Base-by-base conservation (phyloP, 2,329 filamentous ascomycete genomes). In the Dactylellina drechsleri region DNA sequence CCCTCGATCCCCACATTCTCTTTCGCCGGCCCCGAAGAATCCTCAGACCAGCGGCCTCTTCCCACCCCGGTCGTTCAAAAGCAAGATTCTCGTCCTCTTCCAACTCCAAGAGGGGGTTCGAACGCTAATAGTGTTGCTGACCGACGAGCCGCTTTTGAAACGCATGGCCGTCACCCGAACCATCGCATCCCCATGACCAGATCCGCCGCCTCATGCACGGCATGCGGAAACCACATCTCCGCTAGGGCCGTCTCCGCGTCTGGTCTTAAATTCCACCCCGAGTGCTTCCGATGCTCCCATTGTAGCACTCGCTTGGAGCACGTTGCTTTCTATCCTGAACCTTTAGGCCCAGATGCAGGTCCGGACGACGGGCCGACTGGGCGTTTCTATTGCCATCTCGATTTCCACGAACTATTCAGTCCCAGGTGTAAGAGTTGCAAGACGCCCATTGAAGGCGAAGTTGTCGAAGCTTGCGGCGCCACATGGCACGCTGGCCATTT, bases 401-500 rank as follows among this genome's bases (percentile, higher is more conserved):
- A 99, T 84, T 99, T 93, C 87, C 95, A 99, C 82, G 95, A 99
- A 83, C 85, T 91, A 64, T 99, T 92, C 82, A 93, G 91, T 36
- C 95, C 95, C 3, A 89, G 92, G 49, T 99, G 95, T 86, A 95
- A 95, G 83, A 93, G 92, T 82, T 99, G 95, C 87, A 93, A 91
- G 82, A 99, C 95, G 6, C 94, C 95, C 2, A 99, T 99, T 80
- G 89, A 98, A 78, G 93, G 93, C 49, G 93, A 98, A 82, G 92
- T 98, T 78, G 90, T 97, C 36, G 90, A 97, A 13, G 95, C 95
- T 0, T 92, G 96, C 67, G 95, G 95, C 0, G 88, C 90, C n/a
- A 93, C 97, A 83, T 99, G 92, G 92, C 95, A 99, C 82, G 91
- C 92, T 62, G 95, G 95, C 0, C 95, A 99, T 83, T 99, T 99